Conservation (phyloP, 768 basidiomycete species). For the Holtermanniella nyarrowii region DNA sequence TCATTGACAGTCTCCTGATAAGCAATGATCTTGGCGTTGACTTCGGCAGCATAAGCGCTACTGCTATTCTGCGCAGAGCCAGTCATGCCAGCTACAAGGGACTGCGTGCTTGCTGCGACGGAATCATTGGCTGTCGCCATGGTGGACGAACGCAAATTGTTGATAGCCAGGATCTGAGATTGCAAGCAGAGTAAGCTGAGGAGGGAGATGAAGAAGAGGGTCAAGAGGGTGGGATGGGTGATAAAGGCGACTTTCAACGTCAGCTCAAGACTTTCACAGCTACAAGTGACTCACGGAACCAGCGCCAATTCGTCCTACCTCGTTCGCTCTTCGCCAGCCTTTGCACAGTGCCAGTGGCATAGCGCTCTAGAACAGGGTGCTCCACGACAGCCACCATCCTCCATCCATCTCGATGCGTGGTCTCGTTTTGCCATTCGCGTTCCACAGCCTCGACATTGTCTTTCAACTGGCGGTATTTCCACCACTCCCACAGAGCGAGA, state of each 20-base stretch:
- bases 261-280: conserved; percentile 1
- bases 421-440: conserved; percentile 16
- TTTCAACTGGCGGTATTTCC: conserved; percentile 55
- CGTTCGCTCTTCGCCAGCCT: conserved; percentile 14
- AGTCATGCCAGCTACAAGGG: conserved; percentile 52
- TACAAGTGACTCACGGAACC: conserved; percentile 51
- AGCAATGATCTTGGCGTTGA: conserved; percentile 60
- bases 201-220: conserved; percentile 84
- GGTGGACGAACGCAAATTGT: conserved; percentile 62
- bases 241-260: conserved; percentile 56
- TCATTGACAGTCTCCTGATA: conserved; percentile 72
- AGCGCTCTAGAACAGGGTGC: conserved; percentile 36
- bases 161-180: conserved; percentile 70
- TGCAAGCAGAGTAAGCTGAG: conserved; percentile 78
- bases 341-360: conserved; percentile 17
- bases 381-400: conserved; percentile 36
- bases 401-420: conserved; percentile 33
- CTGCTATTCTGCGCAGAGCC: conserved; percentile 74
- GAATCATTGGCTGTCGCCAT: conserved; percentile 53
- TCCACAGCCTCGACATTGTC: conserved; percentile 28
- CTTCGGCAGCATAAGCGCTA: conserved; percentile 58
- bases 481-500: conserved; percentile 74
- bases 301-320: conserved; percentile 60
- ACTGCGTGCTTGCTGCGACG: conserved; percentile 47
- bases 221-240: conserved; percentile 79